Evolutionary conservation across 257 asterid genomes (phyloP), one percentile per base, ranked within the genome.

Genomic region (Nicotiana tabacum): DNA sequence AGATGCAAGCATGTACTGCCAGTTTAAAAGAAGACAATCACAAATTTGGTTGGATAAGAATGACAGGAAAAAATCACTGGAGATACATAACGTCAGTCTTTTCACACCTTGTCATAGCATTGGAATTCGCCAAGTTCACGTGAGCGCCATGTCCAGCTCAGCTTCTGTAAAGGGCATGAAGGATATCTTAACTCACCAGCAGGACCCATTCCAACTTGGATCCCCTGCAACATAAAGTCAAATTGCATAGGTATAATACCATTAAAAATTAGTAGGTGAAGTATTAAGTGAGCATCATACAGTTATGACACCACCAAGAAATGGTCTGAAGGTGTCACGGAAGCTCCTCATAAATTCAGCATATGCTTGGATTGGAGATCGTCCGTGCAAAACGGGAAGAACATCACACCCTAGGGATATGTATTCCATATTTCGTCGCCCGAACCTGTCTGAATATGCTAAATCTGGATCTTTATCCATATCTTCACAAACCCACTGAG

Each of bases 181-280:
- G 98, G 98, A 87, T 93, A 93, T 87, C 98, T 87, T 83, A 93
- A 84, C 87, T 93, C 97, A 81, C 97, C 97, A 57, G 88, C 90
- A 33, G 98, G 97, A 58, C 98, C 98, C 86, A 93, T 79, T 74
- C 98, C 98, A 77, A 93, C 92, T 93, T 92, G 98, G 85, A 93
- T 88, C 9, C 94, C 95, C 98, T 93, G 88, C 67, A 86, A 83
- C 70, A 17, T 37, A 82, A 77, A 32, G 43, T 55, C 51, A 48
- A 85, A 32, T 39, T 64, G 81, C 51, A 37, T 67, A 18, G 72
- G 58, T 62, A 76, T 27, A 11, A 83, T 51, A 51, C 66, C 83
- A 76, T 72, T 37, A 77, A 35, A 35, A 51, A 30, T 39, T 32
- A 60, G 61, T 32, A 16, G 61, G 79, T 65, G 51, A 53, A 60